Conservation (phyloP, 169 alveolate species). For the Plasmodium knowlesi region DNA sequence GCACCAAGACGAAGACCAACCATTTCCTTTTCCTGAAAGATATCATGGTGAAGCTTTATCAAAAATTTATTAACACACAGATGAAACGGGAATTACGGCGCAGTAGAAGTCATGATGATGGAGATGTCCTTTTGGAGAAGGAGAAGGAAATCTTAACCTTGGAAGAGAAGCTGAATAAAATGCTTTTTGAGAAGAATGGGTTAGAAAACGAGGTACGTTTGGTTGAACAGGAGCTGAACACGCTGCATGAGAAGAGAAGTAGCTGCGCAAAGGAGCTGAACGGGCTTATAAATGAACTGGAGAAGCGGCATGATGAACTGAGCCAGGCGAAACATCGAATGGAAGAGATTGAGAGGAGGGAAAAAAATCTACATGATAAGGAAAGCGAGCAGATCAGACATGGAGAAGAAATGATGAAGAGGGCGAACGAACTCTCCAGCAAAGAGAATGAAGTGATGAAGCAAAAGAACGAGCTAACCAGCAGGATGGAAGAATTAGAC, state of each 20-base stretch:
- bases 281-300: conserved; percentile 6
- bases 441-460: conserved; percentile 19
- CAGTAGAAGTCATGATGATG: background rate
- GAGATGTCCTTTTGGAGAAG: background rate
- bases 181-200: conserved; percentile 6
- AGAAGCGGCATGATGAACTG: conserved; percentile 5
- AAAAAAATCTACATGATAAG: conserved; percentile 8
- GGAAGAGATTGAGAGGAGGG: conserved; percentile 18
- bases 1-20: conserved; percentile 16
- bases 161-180: conserved; percentile 20
- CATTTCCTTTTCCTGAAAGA: conserved; percentile 33
- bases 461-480: conserved; percentile 11
- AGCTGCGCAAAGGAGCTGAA: conserved; percentile 14
- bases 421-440: conserved; percentile 15
- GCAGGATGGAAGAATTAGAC: conserved; percentile 27
- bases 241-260: conserved; percentile 23
- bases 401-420: conserved; percentile 12
- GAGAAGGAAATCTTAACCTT: background rate
- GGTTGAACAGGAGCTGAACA: conserved; percentile 10
- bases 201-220: conserved; percentile 5
- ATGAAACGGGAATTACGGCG: background rate
- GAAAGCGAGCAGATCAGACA: conserved; percentile 38
- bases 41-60: conserved; percentile 23
- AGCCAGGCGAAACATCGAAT: background rate
- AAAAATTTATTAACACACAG: conserved; percentile 8